Evolutionary conservation across 2,329 filamentous ascomycete species (phyloP).

Genomic region (Teratosphaeriaceae sp.): DNA sequence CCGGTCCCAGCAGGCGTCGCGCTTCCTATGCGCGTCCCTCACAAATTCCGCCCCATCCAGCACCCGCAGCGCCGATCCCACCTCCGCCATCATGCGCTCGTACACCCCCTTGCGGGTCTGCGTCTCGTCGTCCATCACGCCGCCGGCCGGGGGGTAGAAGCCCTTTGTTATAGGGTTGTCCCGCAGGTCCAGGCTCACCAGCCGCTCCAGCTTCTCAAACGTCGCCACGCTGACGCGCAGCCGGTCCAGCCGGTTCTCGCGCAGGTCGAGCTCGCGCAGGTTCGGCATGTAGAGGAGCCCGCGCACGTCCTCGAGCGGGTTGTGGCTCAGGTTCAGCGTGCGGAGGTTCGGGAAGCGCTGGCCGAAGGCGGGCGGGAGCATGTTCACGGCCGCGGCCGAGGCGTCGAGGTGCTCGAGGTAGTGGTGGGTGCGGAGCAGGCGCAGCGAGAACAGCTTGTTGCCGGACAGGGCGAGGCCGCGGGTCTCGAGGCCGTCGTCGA

Average conservation of each 20-base stretch:
- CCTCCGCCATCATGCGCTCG: no score
- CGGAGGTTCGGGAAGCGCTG: constrained; percentile 75
- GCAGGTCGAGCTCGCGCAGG: constrained; percentile 66
- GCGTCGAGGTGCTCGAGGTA: constrained; percentile 86
- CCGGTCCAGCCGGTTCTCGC: constrained; percentile 72
- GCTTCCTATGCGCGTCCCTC: no score
- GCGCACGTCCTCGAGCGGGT: constrained; percentile 68
- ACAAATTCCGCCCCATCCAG: no score
- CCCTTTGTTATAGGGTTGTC: constrained; percentile 84
- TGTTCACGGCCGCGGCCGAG: constrained; percentile 72
- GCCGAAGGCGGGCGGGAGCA: constrained; percentile 65
- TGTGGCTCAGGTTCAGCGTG: constrained; percentile 86
- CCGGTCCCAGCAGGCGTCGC: no score
- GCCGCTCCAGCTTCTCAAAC: constrained; percentile 60
- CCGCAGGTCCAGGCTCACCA: constrained; percentile 69
- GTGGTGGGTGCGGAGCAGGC: constrained; percentile 61
- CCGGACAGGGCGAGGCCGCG: constrained; percentile 37
- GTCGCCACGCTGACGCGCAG: constrained; percentile 63
- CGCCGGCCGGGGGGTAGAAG: constrained; percentile 66
- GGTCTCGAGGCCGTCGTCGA: constrained; percentile 30
- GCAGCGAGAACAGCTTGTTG: constrained; percentile 53
- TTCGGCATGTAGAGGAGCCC: constrained; percentile 70
- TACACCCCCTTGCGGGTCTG: no score
- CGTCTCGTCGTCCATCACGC: no score
- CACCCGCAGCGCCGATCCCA: no score